Percentiles rank a stretch among this genome's conserved stretches.
These are phyloP conservation scores for Alloteropsis semialata DNA, from an alignment of 176 grass and related monocot genomes.

Conservation along the genomic window DNA sequence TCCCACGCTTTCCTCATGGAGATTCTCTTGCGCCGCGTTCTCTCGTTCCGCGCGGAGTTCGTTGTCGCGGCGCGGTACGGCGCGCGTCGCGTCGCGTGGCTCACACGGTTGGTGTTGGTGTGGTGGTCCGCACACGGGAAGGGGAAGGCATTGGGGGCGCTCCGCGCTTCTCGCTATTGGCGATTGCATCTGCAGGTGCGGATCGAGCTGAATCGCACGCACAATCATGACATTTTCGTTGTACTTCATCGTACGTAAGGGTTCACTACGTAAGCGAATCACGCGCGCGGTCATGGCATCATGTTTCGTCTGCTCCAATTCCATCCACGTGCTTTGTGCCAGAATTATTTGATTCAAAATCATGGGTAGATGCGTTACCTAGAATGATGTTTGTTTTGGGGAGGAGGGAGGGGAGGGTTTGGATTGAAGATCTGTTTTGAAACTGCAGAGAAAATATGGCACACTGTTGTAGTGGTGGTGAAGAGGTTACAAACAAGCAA, in stretches of 20 bases:
- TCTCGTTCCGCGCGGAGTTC: background rate
- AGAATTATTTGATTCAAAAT: background rate
- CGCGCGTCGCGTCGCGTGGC: background rate
- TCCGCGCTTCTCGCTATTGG: background rate
- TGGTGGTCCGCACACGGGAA: background rate
- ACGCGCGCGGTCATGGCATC: background rate
- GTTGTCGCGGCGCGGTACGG: background rate
- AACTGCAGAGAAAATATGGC: background rate
- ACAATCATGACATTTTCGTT: background rate
- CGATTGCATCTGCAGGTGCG: background rate
- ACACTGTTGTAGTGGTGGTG: background rate
- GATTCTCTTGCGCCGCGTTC: background rate
- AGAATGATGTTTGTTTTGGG: background rate
- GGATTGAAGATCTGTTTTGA: background rate
- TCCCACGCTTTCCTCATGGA: background rate
- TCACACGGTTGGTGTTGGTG: conserved; percentile 9
- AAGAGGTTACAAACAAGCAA: background rate
- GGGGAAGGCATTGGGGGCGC: background rate
- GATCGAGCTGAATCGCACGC: background rate
- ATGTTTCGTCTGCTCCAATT: background rate
- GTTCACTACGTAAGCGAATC: background rate
- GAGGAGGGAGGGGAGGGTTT: background rate
- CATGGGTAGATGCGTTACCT: background rate
- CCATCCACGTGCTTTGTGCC: background rate
- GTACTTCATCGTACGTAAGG: background rate